Evolutionary conservation across 2,329 filamentous ascomycete species (phyloP).

Genomic region (Aphanocladium album): DNA sequence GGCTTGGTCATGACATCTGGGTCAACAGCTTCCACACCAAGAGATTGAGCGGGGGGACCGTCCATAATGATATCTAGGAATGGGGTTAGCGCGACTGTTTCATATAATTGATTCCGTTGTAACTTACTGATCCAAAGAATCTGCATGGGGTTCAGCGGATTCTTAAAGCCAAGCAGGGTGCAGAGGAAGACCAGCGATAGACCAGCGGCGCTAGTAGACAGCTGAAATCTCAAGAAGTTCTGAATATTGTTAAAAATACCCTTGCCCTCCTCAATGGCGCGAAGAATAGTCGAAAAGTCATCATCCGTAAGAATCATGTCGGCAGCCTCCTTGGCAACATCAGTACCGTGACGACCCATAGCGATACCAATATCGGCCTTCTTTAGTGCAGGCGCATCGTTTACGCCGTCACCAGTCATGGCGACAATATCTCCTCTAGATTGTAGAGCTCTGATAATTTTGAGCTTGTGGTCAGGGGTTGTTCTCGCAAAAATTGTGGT

Average conservation of each 20-base stretch:
- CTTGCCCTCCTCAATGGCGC: constrained; percentile 96
- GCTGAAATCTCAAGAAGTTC: constrained; percentile 97
- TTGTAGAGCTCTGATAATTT: constrained; percentile 89
- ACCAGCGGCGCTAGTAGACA: constrained; percentile 93
- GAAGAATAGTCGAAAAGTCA: constrained; percentile 86
- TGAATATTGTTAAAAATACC: constrained; percentile 99
- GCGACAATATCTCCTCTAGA: constrained; percentile 92
- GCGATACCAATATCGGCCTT: constrained; percentile 97
- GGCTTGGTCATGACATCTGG: constrained; percentile 90
- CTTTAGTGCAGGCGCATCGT: constrained; percentile 93
- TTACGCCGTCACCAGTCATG: constrained; percentile 98
- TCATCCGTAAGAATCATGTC: constrained; percentile 91
- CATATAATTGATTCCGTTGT: background rate
- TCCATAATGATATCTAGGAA: constrained; percentile 95
- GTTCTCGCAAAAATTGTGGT: constrained; percentile 95
- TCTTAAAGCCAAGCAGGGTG: constrained; percentile 88
- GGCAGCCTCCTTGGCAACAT: constrained; percentile 94
- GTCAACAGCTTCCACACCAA: constrained; percentile 93
- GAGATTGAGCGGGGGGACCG: constrained; percentile 91
- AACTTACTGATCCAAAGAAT: constrained; percentile 97
- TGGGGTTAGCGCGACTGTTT: background rate
- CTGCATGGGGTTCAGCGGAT: constrained; percentile 97
- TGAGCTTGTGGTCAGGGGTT: constrained; percentile 96
- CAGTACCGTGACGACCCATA: constrained; percentile 92
- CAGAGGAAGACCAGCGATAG: constrained; percentile 87